Percentiles rank a stretch among this genome's conserved stretches.
phyloP scores from a whole-genome alignment of 2,329 filamentous ascomycete species.

The Trichoderma sp. region DNA sequence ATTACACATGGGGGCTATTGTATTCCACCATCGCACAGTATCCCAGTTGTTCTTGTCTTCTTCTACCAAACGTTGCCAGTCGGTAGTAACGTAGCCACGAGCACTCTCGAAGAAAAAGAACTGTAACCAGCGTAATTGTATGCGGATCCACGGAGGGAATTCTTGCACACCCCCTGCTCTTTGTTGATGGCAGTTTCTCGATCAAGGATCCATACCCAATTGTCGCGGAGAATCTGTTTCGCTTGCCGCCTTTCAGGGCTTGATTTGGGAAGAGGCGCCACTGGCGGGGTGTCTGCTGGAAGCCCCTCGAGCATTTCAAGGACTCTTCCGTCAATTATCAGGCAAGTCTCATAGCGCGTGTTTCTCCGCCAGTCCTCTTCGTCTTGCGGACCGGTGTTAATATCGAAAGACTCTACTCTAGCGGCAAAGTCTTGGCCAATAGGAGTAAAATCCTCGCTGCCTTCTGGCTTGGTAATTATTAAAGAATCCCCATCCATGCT shows the following conservation, averaged over 20 bases:
- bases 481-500: too few relatives aligned
- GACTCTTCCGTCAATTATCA: background rate
- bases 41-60: background rate
- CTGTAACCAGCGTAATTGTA: fast-evolving
- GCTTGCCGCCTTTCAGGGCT: background rate
- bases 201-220: background rate
- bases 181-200: background rate
- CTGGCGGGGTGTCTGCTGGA: background rate
- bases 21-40: background rate
- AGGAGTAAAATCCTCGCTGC: background rate
- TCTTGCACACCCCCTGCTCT: background rate
- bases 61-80: background rate
- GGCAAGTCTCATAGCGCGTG: background rate
- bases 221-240: background rate
- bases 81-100: background rate
- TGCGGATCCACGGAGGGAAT: background rate
- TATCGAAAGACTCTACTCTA: background rate
- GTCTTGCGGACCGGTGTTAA: background rate
- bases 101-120: background rate
- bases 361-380: background rate
- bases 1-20: background rate
- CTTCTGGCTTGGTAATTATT: background rate
- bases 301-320: background rate
- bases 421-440: background rate
- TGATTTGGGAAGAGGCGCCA: background rate